phyloP scores from a whole-genome alignment of 768 basidiomycete species.

The Asterophora parasitica region DNA sequence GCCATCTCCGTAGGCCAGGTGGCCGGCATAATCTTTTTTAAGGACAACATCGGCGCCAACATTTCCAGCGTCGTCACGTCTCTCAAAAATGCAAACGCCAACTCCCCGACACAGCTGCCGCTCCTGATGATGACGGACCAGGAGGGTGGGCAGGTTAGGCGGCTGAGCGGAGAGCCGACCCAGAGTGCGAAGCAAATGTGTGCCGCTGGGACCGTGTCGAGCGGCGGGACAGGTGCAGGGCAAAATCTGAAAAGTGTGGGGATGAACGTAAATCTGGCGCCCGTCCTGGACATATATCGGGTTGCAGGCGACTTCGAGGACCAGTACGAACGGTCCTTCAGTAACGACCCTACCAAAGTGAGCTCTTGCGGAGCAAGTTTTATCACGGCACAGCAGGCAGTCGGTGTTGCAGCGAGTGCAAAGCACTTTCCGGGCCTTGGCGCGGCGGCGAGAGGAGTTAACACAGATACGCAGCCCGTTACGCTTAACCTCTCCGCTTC shows the following conservation, averaged over 20 bases:
- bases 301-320: conserved; percentile 14
- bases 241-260: conserved; percentile 11
- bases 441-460: conserved; percentile 4
- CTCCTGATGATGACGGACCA: conserved; percentile 17
- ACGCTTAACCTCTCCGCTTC: conserved; percentile 8
- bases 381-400: conserved; percentile 11
- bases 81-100: conserved; percentile 13
- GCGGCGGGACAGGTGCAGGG: conserved; percentile 10
- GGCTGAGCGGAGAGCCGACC: conserved; percentile 13
- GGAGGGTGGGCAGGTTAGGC: conserved; percentile 15
- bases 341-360: conserved; percentile 8
- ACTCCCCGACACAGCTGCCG: conserved; percentile 9
- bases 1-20: conserved; percentile 13
- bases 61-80: conserved; percentile 9
- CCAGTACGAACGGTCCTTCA: conserved; percentile 12
- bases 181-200: conserved; percentile 15
- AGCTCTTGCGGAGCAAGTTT: conserved; percentile 10
- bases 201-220: conserved; percentile 4
- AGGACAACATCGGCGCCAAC: conserved; percentile 11
- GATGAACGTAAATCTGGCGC: conserved; percentile 17
- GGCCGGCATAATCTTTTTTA: conserved; percentile 15
- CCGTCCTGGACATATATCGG: conserved; percentile 16
- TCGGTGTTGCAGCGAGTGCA: conserved; percentile 11
- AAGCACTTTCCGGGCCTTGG: conserved; percentile 18
- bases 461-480: conserved; percentile 12